A percentile compares a stretch with the other conserved stretches of the same genome.
phyloP scores from a whole-genome alignment of 495 filamentous ascomycete species.

The Podospora didyma region DNA sequence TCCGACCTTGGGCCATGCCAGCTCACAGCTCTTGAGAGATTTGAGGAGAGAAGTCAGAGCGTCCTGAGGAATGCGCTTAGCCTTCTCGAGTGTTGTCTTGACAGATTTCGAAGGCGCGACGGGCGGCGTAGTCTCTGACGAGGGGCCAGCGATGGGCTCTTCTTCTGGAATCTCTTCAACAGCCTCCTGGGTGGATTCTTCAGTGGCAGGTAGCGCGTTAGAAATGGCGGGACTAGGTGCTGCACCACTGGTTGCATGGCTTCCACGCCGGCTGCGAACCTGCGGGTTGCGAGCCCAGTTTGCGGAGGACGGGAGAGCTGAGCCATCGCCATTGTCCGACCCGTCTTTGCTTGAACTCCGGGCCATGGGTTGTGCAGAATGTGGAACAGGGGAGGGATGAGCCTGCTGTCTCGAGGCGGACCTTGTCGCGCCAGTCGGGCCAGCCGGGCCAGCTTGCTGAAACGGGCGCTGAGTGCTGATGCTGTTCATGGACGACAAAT shows the following conservation, averaged over 20 bases:
- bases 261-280: conserved; percentile 66
- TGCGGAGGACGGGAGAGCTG: conserved; percentile 85
- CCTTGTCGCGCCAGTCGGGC: no score
- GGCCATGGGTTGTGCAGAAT: conserved; percentile 67
- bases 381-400: conserved; percentile 48
- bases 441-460: conserved; percentile 34
- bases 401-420: conserved; percentile 47
- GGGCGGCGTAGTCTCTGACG: neutral
- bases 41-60: conserved; percentile 28
- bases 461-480: conserved; percentile 71
- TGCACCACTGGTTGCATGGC: conserved; percentile 72
- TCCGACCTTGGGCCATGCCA: conserved; percentile 24
- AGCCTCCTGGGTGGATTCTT: conserved; percentile 36
- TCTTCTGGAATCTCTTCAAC: conserved; percentile 26
- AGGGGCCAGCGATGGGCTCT: conserved; percentile 8
- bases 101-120: neutral
- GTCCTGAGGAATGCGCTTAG: conserved; percentile 15
- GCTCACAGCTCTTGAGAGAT: conserved; percentile 26
- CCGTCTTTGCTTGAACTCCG: conserved; percentile 75
- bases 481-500: conserved; percentile 93
- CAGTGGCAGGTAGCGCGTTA: conserved; percentile 52
- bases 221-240: conserved; percentile 75
- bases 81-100: conserved; percentile 10
- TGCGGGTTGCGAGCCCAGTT: conserved; percentile 86
- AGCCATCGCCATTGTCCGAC: conserved; percentile 65